phyloP scores from a whole-genome alignment of 768 basidiomycete species.

The Leucosporidium scottii region DNA sequence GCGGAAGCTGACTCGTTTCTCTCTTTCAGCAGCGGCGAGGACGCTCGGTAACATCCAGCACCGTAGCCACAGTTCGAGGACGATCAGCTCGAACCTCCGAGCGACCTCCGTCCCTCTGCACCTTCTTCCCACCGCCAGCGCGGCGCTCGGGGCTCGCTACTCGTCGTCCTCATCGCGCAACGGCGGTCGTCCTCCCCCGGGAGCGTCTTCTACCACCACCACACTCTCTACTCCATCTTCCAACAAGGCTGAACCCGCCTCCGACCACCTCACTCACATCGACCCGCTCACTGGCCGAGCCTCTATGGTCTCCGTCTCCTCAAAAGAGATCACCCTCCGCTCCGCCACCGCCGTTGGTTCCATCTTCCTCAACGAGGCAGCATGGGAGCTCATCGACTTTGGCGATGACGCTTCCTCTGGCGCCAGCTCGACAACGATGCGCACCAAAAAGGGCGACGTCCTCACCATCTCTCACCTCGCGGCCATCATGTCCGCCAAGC shows the following conservation, averaged over 20 bases:
- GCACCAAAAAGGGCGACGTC: constrained; percentile 41
- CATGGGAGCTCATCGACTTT: constrained; percentile 57
- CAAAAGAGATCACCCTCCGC: constrained; percentile 58
- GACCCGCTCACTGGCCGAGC: constrained; percentile 58
- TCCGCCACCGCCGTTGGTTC: constrained; percentile 67
- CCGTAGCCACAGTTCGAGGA: too few relatives aligned
- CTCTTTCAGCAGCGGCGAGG: too few relatives aligned
- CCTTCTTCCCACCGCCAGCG: too few relatives aligned
- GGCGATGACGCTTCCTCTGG: not conserved
- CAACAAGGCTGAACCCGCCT: too few relatives aligned
- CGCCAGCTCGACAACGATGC: constrained; percentile 2
- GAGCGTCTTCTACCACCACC: too few relatives aligned
- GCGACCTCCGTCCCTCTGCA: too few relatives aligned
- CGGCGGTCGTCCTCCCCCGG: not conserved
- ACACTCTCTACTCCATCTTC: too few relatives aligned
- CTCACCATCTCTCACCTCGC: constrained; percentile 58
- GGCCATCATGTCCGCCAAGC: constrained; percentile 79
- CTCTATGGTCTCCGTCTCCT: constrained; percentile 73
- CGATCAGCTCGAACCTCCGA: too few relatives aligned
- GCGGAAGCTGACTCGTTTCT: too few relatives aligned
- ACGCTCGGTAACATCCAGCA: too few relatives aligned
- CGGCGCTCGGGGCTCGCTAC: too few relatives aligned
- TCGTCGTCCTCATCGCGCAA: too few relatives aligned
- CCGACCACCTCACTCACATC: constrained; percentile 59
- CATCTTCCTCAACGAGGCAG: constrained; percentile 60